These are phyloP conservation scores for Primulina eburnea DNA, from an alignment of 257 asterid genomes.

Conservation along the genomic window DNA sequence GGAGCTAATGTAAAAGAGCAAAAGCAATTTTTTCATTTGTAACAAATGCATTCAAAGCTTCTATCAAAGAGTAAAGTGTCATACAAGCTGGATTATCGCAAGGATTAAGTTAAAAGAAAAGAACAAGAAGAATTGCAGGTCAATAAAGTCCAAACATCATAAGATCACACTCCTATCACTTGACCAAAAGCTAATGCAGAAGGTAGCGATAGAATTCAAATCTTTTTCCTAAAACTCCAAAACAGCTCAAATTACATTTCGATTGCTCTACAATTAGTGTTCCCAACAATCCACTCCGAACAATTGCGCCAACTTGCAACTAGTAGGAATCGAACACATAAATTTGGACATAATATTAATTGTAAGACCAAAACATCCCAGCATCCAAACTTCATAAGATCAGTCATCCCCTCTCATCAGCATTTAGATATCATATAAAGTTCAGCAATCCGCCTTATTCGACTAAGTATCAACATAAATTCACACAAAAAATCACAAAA, in stretches of 20 bases:
- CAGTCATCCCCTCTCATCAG: neutral
- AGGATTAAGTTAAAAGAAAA: neutral
- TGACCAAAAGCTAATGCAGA: neutral
- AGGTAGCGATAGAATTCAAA: neutral
- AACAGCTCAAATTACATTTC: too few relatives aligned
- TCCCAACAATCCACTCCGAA: neutral
- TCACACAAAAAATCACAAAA: too few relatives aligned
- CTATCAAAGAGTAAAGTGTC: neutral
- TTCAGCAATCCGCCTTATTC: neutral
- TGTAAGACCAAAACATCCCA: neutral
- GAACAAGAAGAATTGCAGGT: neutral
- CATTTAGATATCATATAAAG: neutral
- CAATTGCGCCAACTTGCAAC: neutral
- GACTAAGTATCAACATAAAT: neutral
- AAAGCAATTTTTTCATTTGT: neutral
- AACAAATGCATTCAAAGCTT: slow-evolving; percentile 5
- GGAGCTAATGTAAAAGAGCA: neutral
- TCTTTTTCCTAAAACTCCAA: too few relatives aligned
- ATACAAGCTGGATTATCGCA: neutral
- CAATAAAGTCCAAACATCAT: neutral
- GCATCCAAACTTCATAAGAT: slow-evolving; percentile 1
- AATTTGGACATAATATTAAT: neutral
- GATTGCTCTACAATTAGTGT: too few relatives aligned
- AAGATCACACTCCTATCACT: neutral
- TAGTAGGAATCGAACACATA: neutral